A percentile compares a stretch with the other conserved stretches of the same genome.
Conservation (phyloP, 805 yeast genomes). For the Ogataea haglerorum region DNA sequence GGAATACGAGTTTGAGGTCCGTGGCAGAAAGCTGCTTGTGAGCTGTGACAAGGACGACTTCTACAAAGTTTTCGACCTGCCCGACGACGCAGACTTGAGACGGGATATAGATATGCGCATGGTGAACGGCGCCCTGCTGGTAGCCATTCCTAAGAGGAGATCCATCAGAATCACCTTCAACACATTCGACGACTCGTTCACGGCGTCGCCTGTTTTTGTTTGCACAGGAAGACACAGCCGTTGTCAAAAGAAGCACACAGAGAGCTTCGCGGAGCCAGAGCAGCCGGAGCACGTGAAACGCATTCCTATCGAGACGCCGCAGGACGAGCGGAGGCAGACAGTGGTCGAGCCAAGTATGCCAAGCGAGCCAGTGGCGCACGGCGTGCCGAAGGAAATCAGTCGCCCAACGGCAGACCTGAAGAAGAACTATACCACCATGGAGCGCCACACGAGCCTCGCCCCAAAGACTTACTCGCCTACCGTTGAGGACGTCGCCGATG, state of each 20-base stretch:
- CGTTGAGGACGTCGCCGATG: conserved; percentile 22
- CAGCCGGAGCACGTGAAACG: not conserved
- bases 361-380: too few species aligned
- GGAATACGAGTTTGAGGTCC: conserved; percentile 24
- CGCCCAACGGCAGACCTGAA: conserved; percentile 6
- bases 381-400: not conserved
- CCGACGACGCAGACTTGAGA: conserved; percentile 22
- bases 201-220: not conserved
- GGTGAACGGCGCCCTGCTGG: conserved; percentile 20
- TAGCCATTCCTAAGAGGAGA: conserved; percentile 5
- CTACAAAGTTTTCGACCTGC: conserved; percentile 21
- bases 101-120: conserved; percentile 15
- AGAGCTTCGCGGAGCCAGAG: too few species aligned
- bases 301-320: not conserved
- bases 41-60: conserved; percentile 23
- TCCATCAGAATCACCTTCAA: conserved; percentile 2
- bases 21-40: conserved; percentile 16
- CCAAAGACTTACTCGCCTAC: conserved; percentile 17
- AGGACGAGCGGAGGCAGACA: not conserved
- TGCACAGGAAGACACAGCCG: not conserved
- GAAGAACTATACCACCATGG: conserved; percentile 28
- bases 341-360: not conserved
- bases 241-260: not conserved
- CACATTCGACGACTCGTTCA: not conserved
- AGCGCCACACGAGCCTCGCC: conserved; percentile 23